Conservation (phyloP, 2,329 filamentous ascomycete species). For the Aspergillus terreus region DNA sequence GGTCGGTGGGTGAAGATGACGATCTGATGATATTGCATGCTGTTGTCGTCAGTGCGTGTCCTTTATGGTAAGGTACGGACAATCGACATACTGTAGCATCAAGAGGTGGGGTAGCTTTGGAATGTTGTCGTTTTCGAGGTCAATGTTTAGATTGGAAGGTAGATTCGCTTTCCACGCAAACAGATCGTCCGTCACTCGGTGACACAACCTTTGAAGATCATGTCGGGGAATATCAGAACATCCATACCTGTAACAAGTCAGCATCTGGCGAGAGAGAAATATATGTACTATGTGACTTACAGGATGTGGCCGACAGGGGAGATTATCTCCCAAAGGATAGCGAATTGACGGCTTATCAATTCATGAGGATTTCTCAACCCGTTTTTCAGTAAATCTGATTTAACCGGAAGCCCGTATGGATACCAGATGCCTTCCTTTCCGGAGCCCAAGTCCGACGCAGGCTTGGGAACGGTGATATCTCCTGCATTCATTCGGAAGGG, state of each 20-base stretch:
- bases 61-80: not conserved
- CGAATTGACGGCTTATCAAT: slow-evolving; percentile 35
- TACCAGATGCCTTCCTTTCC: slow-evolving; percentile 30
- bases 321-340: slow-evolving; percentile 43
- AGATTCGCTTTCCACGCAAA: slow-evolving; percentile 36
- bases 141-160: slow-evolving; percentile 34
- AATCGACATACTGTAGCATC: slow-evolving; percentile 35
- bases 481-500: slow-evolving; percentile 41
- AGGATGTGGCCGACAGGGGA: slow-evolving; percentile 42
- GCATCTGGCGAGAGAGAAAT: not conserved
- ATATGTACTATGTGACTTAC: slow-evolving; percentile 16
- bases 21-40: slow-evolving; percentile 44
- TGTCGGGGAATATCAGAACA: slow-evolving; percentile 36
- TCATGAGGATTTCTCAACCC: slow-evolving; percentile 29
- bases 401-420: slow-evolving; percentile 25
- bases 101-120: slow-evolving; percentile 39
- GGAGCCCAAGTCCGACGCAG: slow-evolving; percentile 22
- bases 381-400: not conserved
- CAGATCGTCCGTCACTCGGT: slow-evolving; percentile 10
- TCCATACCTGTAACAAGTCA: slow-evolving; percentile 29
- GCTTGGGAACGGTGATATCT: slow-evolving; percentile 40
- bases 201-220: slow-evolving; percentile 34
- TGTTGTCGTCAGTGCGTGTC: slow-evolving; percentile 12
- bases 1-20: slow-evolving; percentile 44
- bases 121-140: slow-evolving; percentile 26